Evolutionary conservation across 257 asterid genomes (phyloP), one percentile per base, ranked within the genome.

Genomic region (Euphrasia confusa): DNA sequence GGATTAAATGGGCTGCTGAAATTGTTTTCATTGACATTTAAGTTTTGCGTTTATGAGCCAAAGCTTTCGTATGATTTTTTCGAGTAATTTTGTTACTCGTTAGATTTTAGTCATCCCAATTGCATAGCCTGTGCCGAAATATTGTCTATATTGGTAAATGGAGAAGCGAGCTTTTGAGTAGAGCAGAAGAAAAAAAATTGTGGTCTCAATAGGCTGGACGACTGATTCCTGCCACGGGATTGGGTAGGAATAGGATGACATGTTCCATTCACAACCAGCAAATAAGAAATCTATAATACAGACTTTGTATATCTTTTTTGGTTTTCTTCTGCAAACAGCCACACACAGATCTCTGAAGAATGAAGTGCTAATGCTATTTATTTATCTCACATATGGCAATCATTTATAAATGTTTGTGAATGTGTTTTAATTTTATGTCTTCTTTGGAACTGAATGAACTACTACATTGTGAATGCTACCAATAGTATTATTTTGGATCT

Each of bases 401-500:
- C 40, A 8, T 33, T 33, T 33, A 4, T 0, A 32, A 2, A 6
- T 32, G 24, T n/a, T n/a, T n/a, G n/a, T n/a, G n/a, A n/a, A n/a
- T 66, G 15, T 17, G 58, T 10, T 24, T 37, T 27, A 47, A 5
- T 61, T 37, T 12, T 44, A n/a, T 14, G 8, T n/a, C 52, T 1
- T 13, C 10, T 37, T 37, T 37, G 42, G 42, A 9, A 37, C 42
- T 37, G 42, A 37, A 37, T 37, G 42, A 37, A 37, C 42, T 45
- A 2, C 12, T 45, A 2, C 12, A 37, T 56, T 10, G 47, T 37
- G 66, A 26, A 12, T 71, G 2, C 17, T 7, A 58, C 21, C 28
- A 42, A 28, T 14, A 24, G n/a, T 44, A 4, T 52, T 37, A 50
- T 58, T 67, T n/a, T 55, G 58, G 30, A 30, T 39, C 64, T 54